Conservation (phyloP, 129 eudicot species). For the Tagetes patula region DNA sequence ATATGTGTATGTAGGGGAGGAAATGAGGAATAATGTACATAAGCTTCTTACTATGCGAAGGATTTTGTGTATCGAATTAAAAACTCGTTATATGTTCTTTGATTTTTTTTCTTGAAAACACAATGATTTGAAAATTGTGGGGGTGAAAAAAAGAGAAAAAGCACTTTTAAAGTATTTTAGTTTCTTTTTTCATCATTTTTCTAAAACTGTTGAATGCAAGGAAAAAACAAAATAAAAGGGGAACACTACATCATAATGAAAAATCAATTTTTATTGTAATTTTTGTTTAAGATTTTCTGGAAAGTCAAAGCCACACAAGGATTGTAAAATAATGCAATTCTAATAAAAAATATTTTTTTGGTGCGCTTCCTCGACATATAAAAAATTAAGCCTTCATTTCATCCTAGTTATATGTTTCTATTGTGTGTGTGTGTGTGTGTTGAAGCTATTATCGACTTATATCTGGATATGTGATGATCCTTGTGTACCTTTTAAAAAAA, state of each 20-base stretch:
- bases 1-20: background rate
- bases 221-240: background rate
- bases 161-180: background rate
- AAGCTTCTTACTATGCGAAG: background rate
- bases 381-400: background rate
- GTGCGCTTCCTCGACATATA: background rate
- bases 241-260: background rate
- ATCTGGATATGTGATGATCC: background rate
- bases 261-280: background rate
- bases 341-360: background rate
- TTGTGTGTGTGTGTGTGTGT: background rate
- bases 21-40: background rate
- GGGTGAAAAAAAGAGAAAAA: background rate
- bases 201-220: background rate
- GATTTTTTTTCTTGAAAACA: background rate
- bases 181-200: background rate
- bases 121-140: background rate
- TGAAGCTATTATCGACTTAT: background rate
- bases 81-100: background rate
- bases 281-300: background rate
- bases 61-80: background rate
- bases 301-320: background rate
- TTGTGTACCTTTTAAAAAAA: constrained; percentile 12
- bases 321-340: background rate
- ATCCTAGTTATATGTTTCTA: background rate